Conservation (phyloP, 768 basidiomycete genomes). For the Suillus weaverae region DNA sequence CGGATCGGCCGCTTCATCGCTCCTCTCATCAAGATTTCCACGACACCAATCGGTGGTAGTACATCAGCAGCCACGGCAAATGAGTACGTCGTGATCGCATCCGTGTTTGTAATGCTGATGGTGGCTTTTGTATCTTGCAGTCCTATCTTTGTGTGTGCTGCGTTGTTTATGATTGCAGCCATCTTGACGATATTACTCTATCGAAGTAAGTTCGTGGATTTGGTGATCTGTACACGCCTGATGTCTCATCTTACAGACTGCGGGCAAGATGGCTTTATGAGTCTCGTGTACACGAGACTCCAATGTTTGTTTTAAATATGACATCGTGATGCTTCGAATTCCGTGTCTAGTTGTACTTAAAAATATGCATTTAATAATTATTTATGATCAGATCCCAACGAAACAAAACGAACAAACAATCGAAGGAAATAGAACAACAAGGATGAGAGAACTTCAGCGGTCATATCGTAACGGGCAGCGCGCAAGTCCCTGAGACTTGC, state of each 20-base stretch:
- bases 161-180: conserved; percentile 43
- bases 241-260: conserved; percentile 18
- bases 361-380: conserved; percentile 7
- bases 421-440: not conserved
- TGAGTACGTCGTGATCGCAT: conserved; percentile 28
- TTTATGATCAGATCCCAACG: conserved; percentile 3
- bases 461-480: not conserved
- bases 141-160: conserved; percentile 47
- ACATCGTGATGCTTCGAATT: not conserved
- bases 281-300: not conserved
- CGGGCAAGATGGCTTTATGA: conserved; percentile 18
- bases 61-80: conserved; percentile 33
- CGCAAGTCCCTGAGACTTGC: conserved; percentile 60
- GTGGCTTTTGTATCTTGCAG: conserved; percentile 19
- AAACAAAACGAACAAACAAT: not conserved
- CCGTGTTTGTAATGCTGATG: no score
- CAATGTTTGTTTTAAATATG: not conserved
- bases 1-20: conserved; percentile 48
- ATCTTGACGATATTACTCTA: conserved; percentile 41
- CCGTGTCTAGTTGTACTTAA: not conserved
- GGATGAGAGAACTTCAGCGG: not conserved
- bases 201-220: conserved; percentile 37
- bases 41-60: conserved; percentile 34
- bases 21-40: conserved; percentile 49
- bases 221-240: not conserved